Percentiles rank a stretch among this genome's conserved stretches.
phyloP scores from a whole-genome alignment of 1,284 basidiomycete species.

The Trichosporon sp. region DNA sequence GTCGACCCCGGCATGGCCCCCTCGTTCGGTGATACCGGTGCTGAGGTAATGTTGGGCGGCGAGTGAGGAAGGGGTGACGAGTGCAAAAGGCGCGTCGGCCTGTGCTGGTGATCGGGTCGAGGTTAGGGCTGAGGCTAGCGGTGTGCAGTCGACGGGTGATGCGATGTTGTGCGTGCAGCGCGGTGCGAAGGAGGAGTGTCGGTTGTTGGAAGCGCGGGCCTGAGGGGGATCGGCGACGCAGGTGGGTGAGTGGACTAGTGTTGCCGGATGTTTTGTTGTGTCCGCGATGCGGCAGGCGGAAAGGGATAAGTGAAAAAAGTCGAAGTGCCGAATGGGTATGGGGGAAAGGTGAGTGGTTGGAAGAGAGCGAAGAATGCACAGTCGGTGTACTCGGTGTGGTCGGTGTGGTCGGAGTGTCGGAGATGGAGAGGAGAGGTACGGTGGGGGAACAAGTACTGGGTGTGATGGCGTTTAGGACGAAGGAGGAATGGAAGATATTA shows the following conservation, averaged over 20 bases:
- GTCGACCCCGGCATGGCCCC: conserved; percentile 40
- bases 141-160: neutral
- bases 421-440: neutral
- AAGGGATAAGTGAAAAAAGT: conserved; percentile 2
- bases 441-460: conserved; percentile 8
- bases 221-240: neutral
- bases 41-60: conserved; percentile 28
- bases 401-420: neutral
- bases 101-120: neutral
- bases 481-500: conserved; percentile 3
- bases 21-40: conserved; percentile 5
- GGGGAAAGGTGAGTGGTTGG: neutral
- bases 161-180: neutral
- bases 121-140: neutral
- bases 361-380: neutral
- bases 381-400: neutral
- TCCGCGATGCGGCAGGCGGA: neutral
- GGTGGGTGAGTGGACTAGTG: neutral
- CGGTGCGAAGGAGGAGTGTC: neutral
- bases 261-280: conserved; percentile 1
- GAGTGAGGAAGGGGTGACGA: conserved; percentile 15
- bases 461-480: neutral
- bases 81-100: conserved; percentile 6
- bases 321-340: neutral
- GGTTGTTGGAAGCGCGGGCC: neutral